Conservation (phyloP, 306 rosid species). For the Sicyos baderoa region DNA sequence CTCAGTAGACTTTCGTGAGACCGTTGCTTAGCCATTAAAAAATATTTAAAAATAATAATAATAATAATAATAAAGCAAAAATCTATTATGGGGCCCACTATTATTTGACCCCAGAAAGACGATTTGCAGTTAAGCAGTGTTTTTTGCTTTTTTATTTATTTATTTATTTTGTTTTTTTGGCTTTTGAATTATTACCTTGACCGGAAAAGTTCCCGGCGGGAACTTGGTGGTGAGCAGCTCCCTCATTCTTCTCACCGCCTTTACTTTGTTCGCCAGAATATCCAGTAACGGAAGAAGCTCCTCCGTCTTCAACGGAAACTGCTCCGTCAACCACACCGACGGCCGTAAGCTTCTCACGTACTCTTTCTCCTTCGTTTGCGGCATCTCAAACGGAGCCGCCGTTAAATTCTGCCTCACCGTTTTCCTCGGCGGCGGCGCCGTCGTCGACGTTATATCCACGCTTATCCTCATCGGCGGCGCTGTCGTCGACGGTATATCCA, state of each 20-base stretch:
- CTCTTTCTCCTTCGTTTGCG: conserved; percentile 75
- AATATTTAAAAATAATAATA: too few relatives aligned
- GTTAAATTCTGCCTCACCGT: conserved; percentile 19
- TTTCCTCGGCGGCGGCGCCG: conserved; percentile 34
- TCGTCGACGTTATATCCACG: conserved; percentile 46
- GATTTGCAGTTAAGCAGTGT: background rate
- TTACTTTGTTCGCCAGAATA: conserved; percentile 83
- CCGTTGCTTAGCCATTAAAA: conserved; percentile 20
- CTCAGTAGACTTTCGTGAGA: conserved; percentile 21
- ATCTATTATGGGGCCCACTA: conserved; percentile 2
- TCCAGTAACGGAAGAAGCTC: conserved; percentile 81
- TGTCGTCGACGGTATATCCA: too few relatives aligned
- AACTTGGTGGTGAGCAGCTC: conserved; percentile 90
- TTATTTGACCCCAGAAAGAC: conserved; percentile 9
- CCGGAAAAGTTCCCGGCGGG: conserved; percentile 92
- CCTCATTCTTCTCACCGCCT: conserved; percentile 84
- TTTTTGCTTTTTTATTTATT: background rate
- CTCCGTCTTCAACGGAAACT: conserved; percentile 90
- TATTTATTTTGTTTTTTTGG: too few relatives aligned
- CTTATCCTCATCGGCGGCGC: conserved; percentile 45
- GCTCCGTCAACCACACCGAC: conserved; percentile 89
- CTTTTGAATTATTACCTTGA: conserved; percentile 54
- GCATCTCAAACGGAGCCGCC: conserved; percentile 21
- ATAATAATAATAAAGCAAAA: conserved; percentile 1
- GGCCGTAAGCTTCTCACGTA: conserved; percentile 69